A percentile compares a stretch with the other conserved stretches of the same genome.
Evolutionary conservation across 805 yeast species (phyloP).

Genomic region (Danielozyma ontarioensis): DNA sequence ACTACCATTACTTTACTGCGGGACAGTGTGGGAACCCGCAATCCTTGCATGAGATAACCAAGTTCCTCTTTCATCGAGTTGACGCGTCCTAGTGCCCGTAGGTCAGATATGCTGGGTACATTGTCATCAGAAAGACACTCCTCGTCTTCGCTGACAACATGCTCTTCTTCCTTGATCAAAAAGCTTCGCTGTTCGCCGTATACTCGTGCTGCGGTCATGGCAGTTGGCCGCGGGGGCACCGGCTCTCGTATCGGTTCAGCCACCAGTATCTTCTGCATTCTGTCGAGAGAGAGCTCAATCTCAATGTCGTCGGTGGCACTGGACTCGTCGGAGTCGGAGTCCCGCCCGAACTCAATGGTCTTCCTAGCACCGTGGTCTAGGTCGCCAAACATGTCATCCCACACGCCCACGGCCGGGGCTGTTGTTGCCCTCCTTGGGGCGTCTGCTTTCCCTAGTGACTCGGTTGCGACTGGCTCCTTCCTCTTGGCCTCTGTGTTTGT

Average conservation of each 20-base stretch:
- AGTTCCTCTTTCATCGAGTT: constrained; percentile 9
- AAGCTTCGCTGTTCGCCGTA: constrained; percentile 15
- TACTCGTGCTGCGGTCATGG: constrained; percentile 2
- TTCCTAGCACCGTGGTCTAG: constrained; percentile 4
- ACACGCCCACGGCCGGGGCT: constrained; percentile 7
- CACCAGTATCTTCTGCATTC: neutral
- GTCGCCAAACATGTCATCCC: constrained; percentile 13
- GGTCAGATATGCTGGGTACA: constrained; percentile 5
- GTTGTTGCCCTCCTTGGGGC: constrained; percentile 1
- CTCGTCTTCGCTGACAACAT: constrained; percentile 3
- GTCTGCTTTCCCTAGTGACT: neutral
- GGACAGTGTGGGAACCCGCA: no score
- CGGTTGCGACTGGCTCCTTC: neutral
- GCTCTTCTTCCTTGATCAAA: constrained; percentile 6
- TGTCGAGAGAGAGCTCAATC: constrained; percentile 1
- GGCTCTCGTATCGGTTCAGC: neutral
- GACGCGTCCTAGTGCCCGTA: constrained; percentile 9
- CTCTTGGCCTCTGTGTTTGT: constrained; percentile 1
- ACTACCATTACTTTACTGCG: no score
- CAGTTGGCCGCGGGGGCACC: neutral
- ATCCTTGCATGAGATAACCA: constrained; percentile 13
- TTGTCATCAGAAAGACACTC: neutral
- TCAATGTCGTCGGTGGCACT: neutral
- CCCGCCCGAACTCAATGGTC: neutral
- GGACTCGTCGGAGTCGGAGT: neutral